phyloP scores from a whole-genome alignment of 163 green algal species.

The Chloromonas sp. region DNA sequence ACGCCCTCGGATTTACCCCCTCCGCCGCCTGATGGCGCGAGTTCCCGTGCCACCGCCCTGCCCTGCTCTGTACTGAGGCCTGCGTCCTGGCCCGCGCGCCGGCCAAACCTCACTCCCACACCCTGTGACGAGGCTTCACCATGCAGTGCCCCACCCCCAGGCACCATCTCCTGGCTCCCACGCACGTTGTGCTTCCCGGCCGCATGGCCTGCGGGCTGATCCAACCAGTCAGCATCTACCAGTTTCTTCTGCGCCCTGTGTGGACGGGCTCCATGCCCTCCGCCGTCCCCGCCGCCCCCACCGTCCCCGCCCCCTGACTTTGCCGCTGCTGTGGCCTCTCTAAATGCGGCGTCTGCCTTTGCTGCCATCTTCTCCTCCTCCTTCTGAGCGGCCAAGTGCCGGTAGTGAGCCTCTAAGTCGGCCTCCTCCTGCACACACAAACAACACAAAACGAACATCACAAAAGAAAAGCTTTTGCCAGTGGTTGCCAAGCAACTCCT shows the following conservation, averaged over 20 bases:
- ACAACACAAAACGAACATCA: background rate
- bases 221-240: constrained; percentile 18
- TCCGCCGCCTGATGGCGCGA: background rate
- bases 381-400: background rate
- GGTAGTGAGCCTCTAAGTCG: constrained; percentile 6
- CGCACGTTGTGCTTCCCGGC: background rate
- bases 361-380: constrained; percentile 6
- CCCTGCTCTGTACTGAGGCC: background rate
- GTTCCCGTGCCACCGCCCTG: background rate
- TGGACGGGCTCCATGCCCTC: background rate
- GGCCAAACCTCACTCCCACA: background rate
- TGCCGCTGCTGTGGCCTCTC: background rate
- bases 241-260: background rate
- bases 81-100: background rate
- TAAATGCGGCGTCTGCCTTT: background rate
- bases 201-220: background rate
- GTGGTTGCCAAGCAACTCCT: no score
- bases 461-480: background rate
- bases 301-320: background rate
- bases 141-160: background rate
- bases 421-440: constrained; percentile 3
- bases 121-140: background rate
- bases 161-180: background rate
- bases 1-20: background rate
- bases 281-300: background rate